Base-by-base conservation (phyloP, 2,329 filamentous ascomycete species). In the Epichloe brachyelytri region DNA sequence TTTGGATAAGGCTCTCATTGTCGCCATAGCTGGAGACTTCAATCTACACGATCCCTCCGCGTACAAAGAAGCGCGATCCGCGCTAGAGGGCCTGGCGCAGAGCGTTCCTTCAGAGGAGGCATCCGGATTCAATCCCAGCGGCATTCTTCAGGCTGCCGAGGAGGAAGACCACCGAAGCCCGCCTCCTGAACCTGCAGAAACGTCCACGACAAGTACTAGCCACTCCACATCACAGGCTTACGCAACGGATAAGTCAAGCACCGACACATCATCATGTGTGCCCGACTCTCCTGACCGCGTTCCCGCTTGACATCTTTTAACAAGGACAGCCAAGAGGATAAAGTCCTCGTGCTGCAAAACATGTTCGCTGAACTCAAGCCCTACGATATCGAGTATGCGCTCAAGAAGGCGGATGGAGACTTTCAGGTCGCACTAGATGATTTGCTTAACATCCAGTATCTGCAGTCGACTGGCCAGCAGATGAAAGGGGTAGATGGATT, bases 401-500 rank as follows among this genome's bases (percentile, higher is more conserved):
- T 95, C 48, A 79, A 78, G 56, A 86, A 87, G 60, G 79, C 75
- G 33, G 74, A 78, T 11, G 79, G 83, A 0, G 79, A 88, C 56
- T 78, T 86, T 39, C 78, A 82, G 52, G 73, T 74, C 14, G 80
- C 88, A 1, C 82, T 94, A 55, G 88, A 95, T 59, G 82, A 88
- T 53, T 71, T 97, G 12, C 75, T 96, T 34, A 94, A 86, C 57
- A 74, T 88, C 14, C 80, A 86, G 19, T 88, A 84, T 60, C 81
- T 96, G 4, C 80, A 88, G 52, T 80, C 88, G 51, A 76, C 73
- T 1, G 78, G 78, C 0, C 72, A 79, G 50, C 71, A 77, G 1
- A 71, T 75, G 1, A 91, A 86, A 62, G 87, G 89, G 0, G 73
- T 96, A n/a, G 88, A 96, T 52, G 88, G 79, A 0, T 95, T 95